Evolutionary conservation across 805 yeast species (phyloP).

Genomic region (Candida awuae): DNA sequence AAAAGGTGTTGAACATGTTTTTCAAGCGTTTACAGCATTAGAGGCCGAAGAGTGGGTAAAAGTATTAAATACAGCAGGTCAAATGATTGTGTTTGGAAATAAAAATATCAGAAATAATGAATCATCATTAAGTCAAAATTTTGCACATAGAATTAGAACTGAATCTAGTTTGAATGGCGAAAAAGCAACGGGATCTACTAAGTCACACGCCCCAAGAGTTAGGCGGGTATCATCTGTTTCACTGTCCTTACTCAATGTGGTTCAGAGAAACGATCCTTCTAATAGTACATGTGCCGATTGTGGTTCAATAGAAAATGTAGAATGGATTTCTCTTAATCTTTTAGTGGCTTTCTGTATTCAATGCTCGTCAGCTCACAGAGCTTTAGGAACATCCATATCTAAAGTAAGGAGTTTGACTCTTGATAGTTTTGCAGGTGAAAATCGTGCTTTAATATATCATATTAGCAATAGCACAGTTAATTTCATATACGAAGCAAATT

Average conservation of each 20-base stretch:
- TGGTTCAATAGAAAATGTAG: conserved; percentile 53
- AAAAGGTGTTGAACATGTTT: conserved; percentile 53
- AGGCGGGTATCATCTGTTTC: conserved; percentile 31
- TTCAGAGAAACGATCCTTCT: conserved; percentile 38
- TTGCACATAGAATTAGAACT: background rate
- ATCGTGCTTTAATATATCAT: conserved; percentile 42
- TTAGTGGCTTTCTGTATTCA: conserved; percentile 69
- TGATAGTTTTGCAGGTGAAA: conserved; percentile 60
- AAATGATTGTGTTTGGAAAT: conserved; percentile 21
- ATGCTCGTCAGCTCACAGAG: conserved; percentile 84
- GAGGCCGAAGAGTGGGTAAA: conserved; percentile 66
- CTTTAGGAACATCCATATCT: conserved; percentile 74
- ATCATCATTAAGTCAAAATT: background rate
- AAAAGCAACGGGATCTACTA: background rate
- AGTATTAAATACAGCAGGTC: conserved; percentile 49
- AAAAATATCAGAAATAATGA: background rate
- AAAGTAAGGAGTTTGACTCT: conserved; percentile 71
- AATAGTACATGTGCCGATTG: conserved; percentile 77
- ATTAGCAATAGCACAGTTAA: conserved; percentile 52
- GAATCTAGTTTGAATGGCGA: background rate
- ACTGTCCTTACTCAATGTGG: conserved; percentile 29
- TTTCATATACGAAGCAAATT: conserved; percentile 47
- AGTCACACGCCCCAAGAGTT: conserved; percentile 11
- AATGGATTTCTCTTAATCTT: conserved; percentile 79
- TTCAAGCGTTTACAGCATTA: conserved; percentile 63